phyloP scores from a whole-genome alignment of 371 early-diverging fungal genomes.

The Mortierella polycephala region DNA sequence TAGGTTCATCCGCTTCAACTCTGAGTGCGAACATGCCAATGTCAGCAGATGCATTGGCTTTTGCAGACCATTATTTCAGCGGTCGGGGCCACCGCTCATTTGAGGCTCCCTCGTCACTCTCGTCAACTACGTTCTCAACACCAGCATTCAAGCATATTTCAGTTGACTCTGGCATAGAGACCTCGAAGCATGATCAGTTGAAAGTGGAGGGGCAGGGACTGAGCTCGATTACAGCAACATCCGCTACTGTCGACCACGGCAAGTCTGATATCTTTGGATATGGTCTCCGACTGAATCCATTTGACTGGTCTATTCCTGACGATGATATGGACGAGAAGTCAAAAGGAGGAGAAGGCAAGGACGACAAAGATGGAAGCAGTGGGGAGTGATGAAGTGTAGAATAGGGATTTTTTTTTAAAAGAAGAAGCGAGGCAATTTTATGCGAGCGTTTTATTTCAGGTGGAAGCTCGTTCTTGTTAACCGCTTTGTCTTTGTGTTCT shows the following conservation, averaged over 20 bases:
- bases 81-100: constrained; percentile 33
- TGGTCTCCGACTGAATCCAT: constrained; percentile 44
- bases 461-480: constrained; percentile 43
- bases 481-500: constrained; percentile 36
- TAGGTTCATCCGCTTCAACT: constrained; percentile 28
- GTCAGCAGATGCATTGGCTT: constrained; percentile 26
- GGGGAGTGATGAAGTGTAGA: neutral
- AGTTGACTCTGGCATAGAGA: neutral
- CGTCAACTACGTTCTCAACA: constrained; percentile 7
- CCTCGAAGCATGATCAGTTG: neutral
- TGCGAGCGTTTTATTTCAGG: constrained; percentile 20
- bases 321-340: constrained; percentile 1
- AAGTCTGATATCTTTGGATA: constrained; percentile 45
- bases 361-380: too few relatives aligned
- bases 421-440: neutral
- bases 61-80: constrained; percentile 52
- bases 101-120: constrained; percentile 26
- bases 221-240: neutral
- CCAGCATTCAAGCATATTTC: neutral
- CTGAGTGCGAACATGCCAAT: constrained; percentile 19
- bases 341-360: neutral
- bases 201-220: neutral
- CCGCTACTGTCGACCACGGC: neutral
- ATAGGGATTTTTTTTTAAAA: constrained; percentile 6
- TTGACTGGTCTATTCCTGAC: constrained; percentile 39